Base-by-base conservation (phyloP, 2,329 filamentous ascomycete species). In the Cadophora sp. region DNA sequence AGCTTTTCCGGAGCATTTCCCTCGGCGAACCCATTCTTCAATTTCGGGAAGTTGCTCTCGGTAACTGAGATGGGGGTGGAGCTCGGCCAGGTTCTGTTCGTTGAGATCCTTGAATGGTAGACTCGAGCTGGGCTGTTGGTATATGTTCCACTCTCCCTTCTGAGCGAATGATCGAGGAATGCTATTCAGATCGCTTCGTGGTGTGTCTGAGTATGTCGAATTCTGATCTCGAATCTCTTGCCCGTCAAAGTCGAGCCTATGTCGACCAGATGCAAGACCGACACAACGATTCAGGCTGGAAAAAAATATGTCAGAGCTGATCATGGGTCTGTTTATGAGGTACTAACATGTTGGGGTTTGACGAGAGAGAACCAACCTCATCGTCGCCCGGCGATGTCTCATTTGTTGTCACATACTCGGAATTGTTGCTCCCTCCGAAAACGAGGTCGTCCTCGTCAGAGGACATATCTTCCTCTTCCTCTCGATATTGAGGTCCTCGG, bases 401-500 rank as follows among this genome's bases (percentile, higher is more conserved):
- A n/a, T 62, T 62, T 22, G 40, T 31, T 62, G 26, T 62, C 24
- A 50, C 19, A 34, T 48, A 62, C 2, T 34, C 37, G 7, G 59
- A 22, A 48, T 14, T 31, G 19, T 16, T 24, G 26, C 40, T 62
- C 12, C 8, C 37, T 4, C 9, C 40, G 19, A 31, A 6, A 0
- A 12, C 50, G 14, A 31, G 16, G 26, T 14, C 26, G 16, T 27
- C 26, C 14, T 12, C 19, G 1, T 40, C n/a, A 14, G 24, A 61
- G 34, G 40, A 16, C n/a, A 24, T 29, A 22, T 46, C 40, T 31
- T 46, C 27, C 4, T 31, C 40, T 31, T 46, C 27, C 4, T 31
- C 24, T 7, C 5, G n/a, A 12, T 12, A 22, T 19, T 26, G 1
- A 46, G 8, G 4, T 12, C 22, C 40, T 50, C 27, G 37, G 26